Percentiles rank a stretch among this genome's conserved stretches.
Evolutionary conservation across 2,329 filamentous ascomycete species (phyloP).

Genomic region (Cladophialophora carrionii): DNA sequence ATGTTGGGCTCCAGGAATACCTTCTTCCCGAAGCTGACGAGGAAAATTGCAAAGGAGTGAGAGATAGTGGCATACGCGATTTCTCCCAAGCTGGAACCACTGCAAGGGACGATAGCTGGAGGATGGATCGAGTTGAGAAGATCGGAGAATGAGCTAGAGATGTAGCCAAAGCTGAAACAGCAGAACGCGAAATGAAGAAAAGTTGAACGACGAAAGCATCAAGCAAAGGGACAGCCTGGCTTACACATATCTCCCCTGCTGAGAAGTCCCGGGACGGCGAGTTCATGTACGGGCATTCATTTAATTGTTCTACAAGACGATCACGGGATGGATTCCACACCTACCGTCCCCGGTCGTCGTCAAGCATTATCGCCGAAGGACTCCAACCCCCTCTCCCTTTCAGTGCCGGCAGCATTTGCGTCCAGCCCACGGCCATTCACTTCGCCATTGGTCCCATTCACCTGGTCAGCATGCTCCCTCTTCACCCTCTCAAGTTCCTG

Average conservation of each 20-base stretch:
- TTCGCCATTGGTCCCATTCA: neutral
- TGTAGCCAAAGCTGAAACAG: slow-evolving; percentile 12
- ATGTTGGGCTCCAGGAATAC: neutral
- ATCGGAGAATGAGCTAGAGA: neutral
- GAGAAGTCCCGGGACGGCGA: neutral
- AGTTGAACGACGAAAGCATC: slow-evolving; percentile 2
- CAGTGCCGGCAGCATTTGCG: slow-evolving; percentile 3
- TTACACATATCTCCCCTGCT: neutral
- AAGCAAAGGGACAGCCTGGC: neutral
- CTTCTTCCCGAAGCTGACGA: slow-evolving; percentile 1
- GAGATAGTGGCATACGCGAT: neutral
- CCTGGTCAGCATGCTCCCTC: slow-evolving; percentile 21
- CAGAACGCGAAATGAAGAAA: slow-evolving; percentile 18
- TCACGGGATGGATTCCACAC: neutral
- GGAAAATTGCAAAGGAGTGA: neutral
- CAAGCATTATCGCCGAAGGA: slow-evolving; percentile 25
- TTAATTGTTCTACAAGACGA: neutral
- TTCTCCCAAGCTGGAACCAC: neutral
- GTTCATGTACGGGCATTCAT: neutral
- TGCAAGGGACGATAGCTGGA: slow-evolving; percentile 1
- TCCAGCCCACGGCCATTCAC: slow-evolving; percentile 4
- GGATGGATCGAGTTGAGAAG: slow-evolving; percentile 12
- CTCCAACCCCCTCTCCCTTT: slow-evolving; percentile 28
- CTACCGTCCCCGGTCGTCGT: neutral
- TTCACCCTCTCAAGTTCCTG: slow-evolving; percentile 32